Evolutionary conservation across 2,329 filamentous ascomycete species (phyloP), one percentile per base, ranked within the genome.

Genomic region (Beauveria caledonica): DNA sequence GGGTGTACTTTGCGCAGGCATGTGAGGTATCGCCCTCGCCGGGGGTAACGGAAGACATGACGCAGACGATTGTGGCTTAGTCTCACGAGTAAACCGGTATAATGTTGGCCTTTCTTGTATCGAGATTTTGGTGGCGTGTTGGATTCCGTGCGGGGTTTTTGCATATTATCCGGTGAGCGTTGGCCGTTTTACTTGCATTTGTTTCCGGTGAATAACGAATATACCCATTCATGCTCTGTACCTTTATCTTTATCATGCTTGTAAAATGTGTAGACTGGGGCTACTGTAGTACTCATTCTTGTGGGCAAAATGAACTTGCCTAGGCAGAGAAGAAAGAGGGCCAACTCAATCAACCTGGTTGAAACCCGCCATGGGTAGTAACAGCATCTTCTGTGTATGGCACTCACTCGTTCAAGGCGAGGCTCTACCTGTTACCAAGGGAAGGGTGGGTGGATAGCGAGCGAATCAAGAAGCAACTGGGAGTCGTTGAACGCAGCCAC

Each of bases 1-100:
- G 89, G 44, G 81, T 97, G 53, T 97, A 97, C 77, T 99, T 97
- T 73, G 86, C 92, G 1, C 94, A 99, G 72, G 93, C 88, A 7
- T 93, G 88, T 73, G 90, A 86, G 68, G 68, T 80, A 11, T 70
- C 74, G 10, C 13, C 23, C 3, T 40, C 44, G 25, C 53, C 50
- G 3, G 44, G 33, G 36, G 17, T 23, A 1, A 19, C 44, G 23
- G 59, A 56, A 10, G 59, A 60, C 27, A 51, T 60, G 51, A 60
- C 59, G 52, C 51, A 60, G 36, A 56, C 44, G 21, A 60, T 60
- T 25, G 10, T 60, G 23, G 25, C 42, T 5, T 60, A 49, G 19
- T 17, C 5, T 48, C 45, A 6, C 11, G 5, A 13, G 5, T 15
- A 1, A 2, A 8, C 5, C 4, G 19, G 3, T 3, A 23, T 17